Evolutionary conservation across 306 rosid species (phyloP).

Genomic region (Cucumis cinereus): DNA sequence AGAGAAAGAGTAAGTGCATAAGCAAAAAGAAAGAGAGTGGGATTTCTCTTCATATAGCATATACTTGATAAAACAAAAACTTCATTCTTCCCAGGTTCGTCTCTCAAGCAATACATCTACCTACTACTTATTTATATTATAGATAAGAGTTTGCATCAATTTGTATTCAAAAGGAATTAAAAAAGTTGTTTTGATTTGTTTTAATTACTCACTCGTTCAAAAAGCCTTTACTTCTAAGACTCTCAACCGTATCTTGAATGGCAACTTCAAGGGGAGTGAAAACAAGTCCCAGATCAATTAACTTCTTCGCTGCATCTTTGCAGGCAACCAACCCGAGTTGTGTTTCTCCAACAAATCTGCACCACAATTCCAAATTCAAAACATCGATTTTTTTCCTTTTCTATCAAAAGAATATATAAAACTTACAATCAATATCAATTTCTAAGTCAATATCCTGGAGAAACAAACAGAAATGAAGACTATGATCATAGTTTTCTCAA

Average conservation of each 20-base stretch:
- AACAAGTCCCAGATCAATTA: conserved; percentile 52
- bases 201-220: conserved; percentile 12
- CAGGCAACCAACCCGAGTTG: conserved; percentile 57
- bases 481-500: too few relatives aligned
- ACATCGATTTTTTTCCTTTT: not conserved
- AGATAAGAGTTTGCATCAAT: not conserved
- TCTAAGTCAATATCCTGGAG: too few relatives aligned
- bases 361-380: not conserved
- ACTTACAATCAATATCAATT: too few relatives aligned
- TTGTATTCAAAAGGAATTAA: not conserved
- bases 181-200: not conserved
- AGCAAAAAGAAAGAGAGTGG: too few relatives aligned
- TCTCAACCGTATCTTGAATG: conserved; percentile 49
- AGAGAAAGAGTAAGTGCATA: too few relatives aligned
- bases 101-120: not conserved
- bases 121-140: not conserved
- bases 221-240: conserved; percentile 54
- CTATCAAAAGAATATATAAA: too few relatives aligned
- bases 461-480: too few relatives aligned
- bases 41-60: too few relatives aligned
- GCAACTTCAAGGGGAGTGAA: conserved; percentile 70
- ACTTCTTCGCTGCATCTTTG: conserved; percentile 58
- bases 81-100: too few relatives aligned
- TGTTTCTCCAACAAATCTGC: conserved; percentile 61
- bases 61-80: too few relatives aligned